Percentiles rank a stretch among this genome's conserved stretches.
Evolutionary conservation across 2,329 filamentous ascomycete species (phyloP).

Genomic region (Apiospora phragmitis): DNA sequence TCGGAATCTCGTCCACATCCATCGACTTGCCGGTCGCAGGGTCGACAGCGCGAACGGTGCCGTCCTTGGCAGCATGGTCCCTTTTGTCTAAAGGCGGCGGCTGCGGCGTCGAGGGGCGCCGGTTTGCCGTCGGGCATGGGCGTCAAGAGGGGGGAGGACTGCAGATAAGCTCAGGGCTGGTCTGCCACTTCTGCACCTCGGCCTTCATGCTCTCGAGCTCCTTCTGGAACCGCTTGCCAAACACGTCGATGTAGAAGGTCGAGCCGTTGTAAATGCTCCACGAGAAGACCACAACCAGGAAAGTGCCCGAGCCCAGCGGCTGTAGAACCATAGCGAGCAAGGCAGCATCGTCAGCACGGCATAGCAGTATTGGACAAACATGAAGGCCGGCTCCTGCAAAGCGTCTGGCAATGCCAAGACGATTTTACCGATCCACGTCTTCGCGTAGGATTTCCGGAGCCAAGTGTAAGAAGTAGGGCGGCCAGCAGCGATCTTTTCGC

Average conservation of each 20-base stretch:
- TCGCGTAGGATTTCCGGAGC: slow-evolving; percentile 88
- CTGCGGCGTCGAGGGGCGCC: slow-evolving; percentile 20
- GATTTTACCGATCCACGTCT: slow-evolving; percentile 82
- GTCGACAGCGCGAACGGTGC: slow-evolving; percentile 25
- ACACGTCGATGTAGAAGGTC: slow-evolving; percentile 97
- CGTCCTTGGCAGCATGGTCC: slow-evolving; percentile 20
- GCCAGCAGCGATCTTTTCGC: slow-evolving; percentile 93
- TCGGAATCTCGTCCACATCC: slow-evolving; percentile 56
- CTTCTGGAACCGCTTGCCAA: slow-evolving; percentile 94
- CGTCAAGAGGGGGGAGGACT: slow-evolving; percentile 39
- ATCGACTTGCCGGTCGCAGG: slow-evolving; percentile 25
- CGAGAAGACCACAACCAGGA: slow-evolving; percentile 79
- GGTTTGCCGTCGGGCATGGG: slow-evolving; percentile 30
- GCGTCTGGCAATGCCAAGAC: slow-evolving; percentile 75
- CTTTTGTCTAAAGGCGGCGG: slow-evolving; percentile 11
- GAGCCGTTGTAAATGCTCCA: slow-evolving; percentile 98
- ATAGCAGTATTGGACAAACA: slow-evolving; percentile 93
- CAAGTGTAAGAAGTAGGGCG: slow-evolving; percentile 97
- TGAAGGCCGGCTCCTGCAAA: slow-evolving; percentile 88
- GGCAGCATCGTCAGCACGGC: slow-evolving; percentile 92
- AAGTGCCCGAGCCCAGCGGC: slow-evolving; percentile 75
- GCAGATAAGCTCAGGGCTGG: slow-evolving; percentile 50
- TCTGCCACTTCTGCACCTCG: slow-evolving; percentile 89
- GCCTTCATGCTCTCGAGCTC: slow-evolving; percentile 86
- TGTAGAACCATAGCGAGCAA: slow-evolving; percentile 94